Conservation (phyloP, 164 flowering plant species). For the Magnolia sinica region DNA sequence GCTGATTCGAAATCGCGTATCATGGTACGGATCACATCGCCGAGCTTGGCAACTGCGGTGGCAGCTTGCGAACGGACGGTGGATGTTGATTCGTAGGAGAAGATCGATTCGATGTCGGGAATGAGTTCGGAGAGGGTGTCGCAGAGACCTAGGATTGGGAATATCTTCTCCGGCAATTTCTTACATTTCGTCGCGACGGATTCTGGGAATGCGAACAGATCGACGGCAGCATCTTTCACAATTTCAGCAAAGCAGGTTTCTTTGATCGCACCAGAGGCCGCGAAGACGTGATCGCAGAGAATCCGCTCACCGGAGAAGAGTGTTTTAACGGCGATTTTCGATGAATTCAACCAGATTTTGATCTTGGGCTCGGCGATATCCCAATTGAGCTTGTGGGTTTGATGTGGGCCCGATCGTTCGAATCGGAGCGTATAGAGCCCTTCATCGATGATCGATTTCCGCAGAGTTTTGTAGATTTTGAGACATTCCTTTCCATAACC, state of each 20-base stretch:
- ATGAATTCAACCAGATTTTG: constrained; percentile 52
- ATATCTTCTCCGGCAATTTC: constrained; percentile 52
- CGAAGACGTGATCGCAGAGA: constrained; percentile 65
- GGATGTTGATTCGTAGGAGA: constrained; percentile 47
- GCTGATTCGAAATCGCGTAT: constrained; percentile 46
- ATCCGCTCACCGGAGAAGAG: constrained; percentile 68
- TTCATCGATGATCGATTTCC: constrained; percentile 67
- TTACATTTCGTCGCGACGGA: constrained; percentile 35
- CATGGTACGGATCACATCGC: constrained; percentile 39
- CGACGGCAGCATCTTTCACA: constrained; percentile 45
- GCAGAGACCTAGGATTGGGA: constrained; percentile 58
- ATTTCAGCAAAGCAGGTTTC: constrained; percentile 61
- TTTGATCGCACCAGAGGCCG: constrained; percentile 36
- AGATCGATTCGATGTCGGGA: constrained; percentile 55
- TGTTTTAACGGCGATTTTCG: constrained; percentile 42
- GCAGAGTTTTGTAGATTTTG: constrained; percentile 38
- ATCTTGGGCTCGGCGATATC: constrained; percentile 45
- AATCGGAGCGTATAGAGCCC: constrained; percentile 52
- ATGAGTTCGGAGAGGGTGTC: constrained; percentile 38
- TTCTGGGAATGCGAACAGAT: constrained; percentile 57
- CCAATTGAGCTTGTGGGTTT: constrained; percentile 57
- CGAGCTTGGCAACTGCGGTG: constrained; percentile 32
- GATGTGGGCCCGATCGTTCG: constrained; percentile 28
- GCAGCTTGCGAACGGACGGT: constrained; percentile 43
- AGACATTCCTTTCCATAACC: constrained; percentile 70